These are phyloP conservation scores for Monilinia vaccinii-corymbosi DNA, from an alignment of 2,329 filamentous ascomycete genomes.

Conservation along the genomic window DNA sequence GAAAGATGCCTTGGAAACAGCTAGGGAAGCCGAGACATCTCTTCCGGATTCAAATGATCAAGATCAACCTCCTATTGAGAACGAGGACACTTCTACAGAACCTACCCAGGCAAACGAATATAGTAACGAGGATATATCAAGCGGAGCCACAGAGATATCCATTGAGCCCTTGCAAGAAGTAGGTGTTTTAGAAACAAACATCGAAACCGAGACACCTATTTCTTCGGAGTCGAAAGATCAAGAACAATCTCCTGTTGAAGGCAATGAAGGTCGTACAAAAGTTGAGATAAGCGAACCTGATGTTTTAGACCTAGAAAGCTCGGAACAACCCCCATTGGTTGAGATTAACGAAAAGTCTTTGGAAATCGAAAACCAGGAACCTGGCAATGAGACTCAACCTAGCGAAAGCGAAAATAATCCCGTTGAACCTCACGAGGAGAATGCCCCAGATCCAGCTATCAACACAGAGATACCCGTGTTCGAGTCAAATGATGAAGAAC, in stretches of 20 bases:
- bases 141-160: not conserved
- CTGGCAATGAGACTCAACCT: not conserved
- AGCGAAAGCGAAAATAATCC: not conserved
- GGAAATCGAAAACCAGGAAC: not conserved
- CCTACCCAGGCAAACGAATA: not conserved
- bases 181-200: rapidly evolving
- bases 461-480: not conserved
- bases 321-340: not conserved
- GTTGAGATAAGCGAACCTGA: not conserved
- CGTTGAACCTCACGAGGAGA: not conserved
- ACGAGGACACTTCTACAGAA: not conserved
- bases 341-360: not conserved
- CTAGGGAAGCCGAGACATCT: not conserved
- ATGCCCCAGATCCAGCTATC: not conserved
- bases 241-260: not conserved
- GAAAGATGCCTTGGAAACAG: not conserved
- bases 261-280: not conserved
- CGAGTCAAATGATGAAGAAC: not conserved
- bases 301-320: not conserved
- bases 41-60: no score
- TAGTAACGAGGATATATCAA: not conserved
- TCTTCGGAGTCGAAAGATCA: not conserved
- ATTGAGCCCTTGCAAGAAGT: not conserved
- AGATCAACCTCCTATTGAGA: not conserved
- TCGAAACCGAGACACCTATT: not conserved